Base-by-base conservation (phyloP, 179 eudicot genomes). In the Spergularia azorica region DNA sequence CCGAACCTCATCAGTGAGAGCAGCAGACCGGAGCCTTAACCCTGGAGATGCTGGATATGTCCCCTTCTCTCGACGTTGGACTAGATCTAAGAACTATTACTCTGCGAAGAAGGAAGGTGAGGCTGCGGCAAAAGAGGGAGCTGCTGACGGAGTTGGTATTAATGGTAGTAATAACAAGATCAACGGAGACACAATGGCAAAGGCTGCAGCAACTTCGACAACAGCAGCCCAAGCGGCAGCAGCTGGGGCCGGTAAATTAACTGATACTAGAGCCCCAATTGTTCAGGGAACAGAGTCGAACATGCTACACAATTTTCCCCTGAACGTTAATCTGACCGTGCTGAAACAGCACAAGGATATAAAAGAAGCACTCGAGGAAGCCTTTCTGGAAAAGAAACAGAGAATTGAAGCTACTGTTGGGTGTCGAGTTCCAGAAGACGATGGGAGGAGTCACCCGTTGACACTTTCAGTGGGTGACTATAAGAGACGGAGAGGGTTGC, bases 11-110 rank as follows among this genome's bases (percentile, higher is more conserved):
- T 94, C 97, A 1, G 41, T 75, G 73, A 94, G 83, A 84, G 85
- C 89, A 1, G 78, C 83, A 7, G 85, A 81, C 63, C 75, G 82
- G 4, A 60, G 79, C 50, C 80, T 94, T 74, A 92, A 92, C 74
- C 95, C 96, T 0, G 98, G 98, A 9, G 94, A 94, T 69, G 97
- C 94, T 2, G 98, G 97, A 9, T 94, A 94, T 39, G 98, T 92
- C 62, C 98, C 98, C 0, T 94, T 94, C 71, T 94, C 98, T 3
- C 87, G 98, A 73, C 87, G 98, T 73, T 94, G 98, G 98, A 94
- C 98, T n/a, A 76, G 97, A 80, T 92, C 98, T 0, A 88, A 84
- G 74, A 93, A 93, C 82, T 93, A 93, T 77, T 93, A 85, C 58
- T 84, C 83, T 20, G 67, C 91, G 13, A 89, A 89, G 77, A 43